phyloP scores from a whole-genome alignment of 306 rosid species.

The Vicia villosa region DNA sequence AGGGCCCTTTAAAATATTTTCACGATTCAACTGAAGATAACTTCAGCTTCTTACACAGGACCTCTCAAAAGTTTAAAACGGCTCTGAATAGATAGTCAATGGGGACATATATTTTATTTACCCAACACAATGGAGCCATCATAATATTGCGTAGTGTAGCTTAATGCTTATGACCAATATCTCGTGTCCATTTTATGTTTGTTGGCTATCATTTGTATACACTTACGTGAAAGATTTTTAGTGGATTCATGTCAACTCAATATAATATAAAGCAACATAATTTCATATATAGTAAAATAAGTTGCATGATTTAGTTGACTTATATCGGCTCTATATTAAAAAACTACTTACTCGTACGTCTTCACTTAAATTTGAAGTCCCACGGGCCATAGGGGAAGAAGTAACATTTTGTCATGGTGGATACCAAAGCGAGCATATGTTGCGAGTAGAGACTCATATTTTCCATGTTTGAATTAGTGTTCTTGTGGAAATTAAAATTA shows the following conservation, averaged over 20 bases:
- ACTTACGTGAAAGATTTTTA: neutral
- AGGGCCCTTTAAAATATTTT: too few species aligned
- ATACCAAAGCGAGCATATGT: too few species aligned
- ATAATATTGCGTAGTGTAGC: conserved; percentile 26
- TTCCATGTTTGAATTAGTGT: too few species aligned
- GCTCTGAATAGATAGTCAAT: conserved; percentile 1
- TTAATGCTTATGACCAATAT: conserved; percentile 17
- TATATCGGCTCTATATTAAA: neutral
- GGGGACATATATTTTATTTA: conserved; percentile 8
- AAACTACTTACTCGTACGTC: neutral
- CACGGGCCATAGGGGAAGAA: too few species aligned
- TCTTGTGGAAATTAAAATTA: too few species aligned
- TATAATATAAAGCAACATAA: neutral
- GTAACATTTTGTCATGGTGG: too few species aligned
- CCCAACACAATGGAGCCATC: conserved; percentile 37
- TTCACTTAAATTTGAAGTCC: too few species aligned
- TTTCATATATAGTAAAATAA: neutral
- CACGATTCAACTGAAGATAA: too few species aligned
- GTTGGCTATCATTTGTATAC: neutral
- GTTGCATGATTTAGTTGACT: neutral
- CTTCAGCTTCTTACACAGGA: too few species aligned
- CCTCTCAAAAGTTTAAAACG: too few species aligned
- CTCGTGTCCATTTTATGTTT: conserved; percentile 19
- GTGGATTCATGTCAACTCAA: conserved; percentile 1
- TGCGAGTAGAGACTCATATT: too few species aligned